phyloP scores from a whole-genome alignment of 2,329 filamentous ascomycete genomes.

The Aciculosporium take region DNA sequence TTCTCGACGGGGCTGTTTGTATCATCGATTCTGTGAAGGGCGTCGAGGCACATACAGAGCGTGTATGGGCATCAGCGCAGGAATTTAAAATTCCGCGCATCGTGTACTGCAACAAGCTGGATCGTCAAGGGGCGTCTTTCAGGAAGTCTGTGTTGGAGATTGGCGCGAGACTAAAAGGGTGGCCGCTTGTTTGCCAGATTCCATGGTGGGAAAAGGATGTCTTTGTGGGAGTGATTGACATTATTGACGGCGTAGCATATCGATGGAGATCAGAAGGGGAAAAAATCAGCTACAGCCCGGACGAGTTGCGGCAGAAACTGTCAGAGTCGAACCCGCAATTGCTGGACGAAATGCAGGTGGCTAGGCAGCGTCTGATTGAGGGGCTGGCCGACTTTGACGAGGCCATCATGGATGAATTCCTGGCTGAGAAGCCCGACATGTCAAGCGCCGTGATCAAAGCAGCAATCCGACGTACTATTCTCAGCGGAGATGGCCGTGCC shows the following conservation, averaged over 20 bases:
- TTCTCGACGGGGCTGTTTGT: constrained; percentile 82
- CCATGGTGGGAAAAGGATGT: constrained; percentile 81
- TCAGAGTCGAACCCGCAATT: constrained; percentile 31
- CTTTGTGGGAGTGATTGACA: constrained; percentile 75
- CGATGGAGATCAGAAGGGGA: constrained; percentile 44
- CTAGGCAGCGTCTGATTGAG: constrained; percentile 67
- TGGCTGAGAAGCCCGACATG: constrained; percentile 65
- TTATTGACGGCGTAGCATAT: constrained; percentile 60
- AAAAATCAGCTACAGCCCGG: constrained; percentile 21
- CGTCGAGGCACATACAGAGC: constrained; percentile 92
- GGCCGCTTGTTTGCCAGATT: constrained; percentile 86
- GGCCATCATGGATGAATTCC: constrained; percentile 66
- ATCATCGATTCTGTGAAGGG: constrained; percentile 86
- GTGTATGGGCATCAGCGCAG: constrained; percentile 86
- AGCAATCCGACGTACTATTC: constrained; percentile 59
- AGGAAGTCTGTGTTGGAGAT: constrained; percentile 76
- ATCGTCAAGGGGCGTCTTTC: constrained; percentile 67
- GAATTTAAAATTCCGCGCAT: constrained; percentile 72
- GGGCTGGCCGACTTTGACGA: constrained; percentile 82
- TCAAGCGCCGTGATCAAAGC: constrained; percentile 51
- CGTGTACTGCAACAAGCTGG: constrained; percentile 65
- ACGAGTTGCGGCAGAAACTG: constrained; percentile 26
- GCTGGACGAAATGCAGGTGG: constrained; percentile 56
- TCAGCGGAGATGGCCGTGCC: constrained; percentile 52
- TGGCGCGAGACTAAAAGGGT: constrained; percentile 61